Percentiles rank a stretch among this genome's conserved stretches.
These are phyloP conservation scores for Torulaspora delbrueckii DNA, from an alignment of 805 yeast species.

Conservation along the genomic window DNA sequence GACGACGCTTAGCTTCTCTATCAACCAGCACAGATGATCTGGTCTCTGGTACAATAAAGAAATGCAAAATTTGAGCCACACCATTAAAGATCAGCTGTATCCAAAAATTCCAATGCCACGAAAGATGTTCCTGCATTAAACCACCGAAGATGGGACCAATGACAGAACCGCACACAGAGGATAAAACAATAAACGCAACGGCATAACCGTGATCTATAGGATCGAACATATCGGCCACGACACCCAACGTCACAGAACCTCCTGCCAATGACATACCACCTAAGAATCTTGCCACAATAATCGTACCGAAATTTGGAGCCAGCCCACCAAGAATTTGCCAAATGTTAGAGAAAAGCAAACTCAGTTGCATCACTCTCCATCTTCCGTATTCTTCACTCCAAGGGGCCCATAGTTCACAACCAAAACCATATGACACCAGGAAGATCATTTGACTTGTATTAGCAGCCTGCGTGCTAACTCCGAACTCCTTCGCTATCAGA, in stretches of 20 bases:
- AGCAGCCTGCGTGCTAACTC: slow-evolving; percentile 5
- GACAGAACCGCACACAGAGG: slow-evolving; percentile 8
- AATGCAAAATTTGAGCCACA: slow-evolving; percentile 5
- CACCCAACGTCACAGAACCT: slow-evolving; percentile 10
- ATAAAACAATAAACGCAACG: slow-evolving; percentile 6
- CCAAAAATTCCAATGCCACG: slow-evolving; percentile 12
- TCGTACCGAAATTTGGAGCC: slow-evolving; percentile 9
- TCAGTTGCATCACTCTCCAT: slow-evolving; percentile 8
- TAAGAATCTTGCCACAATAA: slow-evolving; percentile 7
- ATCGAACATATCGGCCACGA: slow-evolving; percentile 8
- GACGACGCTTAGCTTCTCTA: slow-evolving; percentile 8
- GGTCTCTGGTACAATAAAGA: slow-evolving; percentile 7
- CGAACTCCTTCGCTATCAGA: slow-evolving; percentile 6
- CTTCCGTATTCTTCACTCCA: slow-evolving; percentile 10
- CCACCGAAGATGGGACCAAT: slow-evolving; percentile 9
- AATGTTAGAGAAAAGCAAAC: slow-evolving; percentile 6
- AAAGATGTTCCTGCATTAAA: slow-evolving; percentile 8
- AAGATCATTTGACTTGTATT: slow-evolving; percentile 9
- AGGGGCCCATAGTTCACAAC: slow-evolving; percentile 10
- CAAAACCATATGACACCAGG: slow-evolving; percentile 9
- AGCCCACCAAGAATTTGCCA: slow-evolving; percentile 9
- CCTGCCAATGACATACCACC: slow-evolving; percentile 9
- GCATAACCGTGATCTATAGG: slow-evolving; percentile 10
- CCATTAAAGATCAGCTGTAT: slow-evolving; percentile 10
- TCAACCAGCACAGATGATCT: slow-evolving; percentile 8